phyloP scores from a whole-genome alignment of 768 basidiomycete species.

The Pisolithus marmoratus region DNA sequence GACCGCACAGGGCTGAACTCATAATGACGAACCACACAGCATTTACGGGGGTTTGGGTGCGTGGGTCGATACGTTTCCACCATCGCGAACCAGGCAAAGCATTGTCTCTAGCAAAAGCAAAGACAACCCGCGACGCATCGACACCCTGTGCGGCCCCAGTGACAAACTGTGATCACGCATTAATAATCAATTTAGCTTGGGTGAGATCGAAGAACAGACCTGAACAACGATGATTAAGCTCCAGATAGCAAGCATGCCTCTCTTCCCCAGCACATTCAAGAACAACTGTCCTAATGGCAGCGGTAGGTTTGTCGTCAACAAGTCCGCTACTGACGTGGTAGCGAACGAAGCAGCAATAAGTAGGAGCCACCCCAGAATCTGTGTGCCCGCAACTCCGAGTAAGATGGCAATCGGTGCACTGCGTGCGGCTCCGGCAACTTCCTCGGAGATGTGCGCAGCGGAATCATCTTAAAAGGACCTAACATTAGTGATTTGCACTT shows the following conservation, averaged over 20 bases:
- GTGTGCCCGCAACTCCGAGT: constrained; percentile 54
- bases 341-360: constrained; percentile 63
- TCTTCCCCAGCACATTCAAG: constrained; percentile 56
- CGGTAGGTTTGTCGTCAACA: constrained; percentile 46
- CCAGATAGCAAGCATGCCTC: constrained; percentile 70
- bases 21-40: constrained; percentile 72
- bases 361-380: constrained; percentile 60
- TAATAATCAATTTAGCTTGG: not conserved
- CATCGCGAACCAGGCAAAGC: constrained; percentile 67
- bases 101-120: constrained; percentile 70
- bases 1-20: constrained; percentile 49
- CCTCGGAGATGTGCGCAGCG: constrained; percentile 71
- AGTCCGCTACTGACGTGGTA: constrained; percentile 45
- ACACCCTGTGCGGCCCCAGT: constrained; percentile 72
- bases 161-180: constrained; percentile 41
- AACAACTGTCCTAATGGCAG: constrained; percentile 73
- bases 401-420: constrained; percentile 69
- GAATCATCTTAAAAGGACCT: constrained; percentile 51
- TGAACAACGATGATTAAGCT: constrained; percentile 62
- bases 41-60: constrained; percentile 65
- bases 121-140: constrained; percentile 70
- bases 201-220: constrained; percentile 20
- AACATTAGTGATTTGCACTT: not conserved
- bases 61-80: constrained; percentile 58
- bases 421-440: constrained; percentile 56